Conservation (phyloP, 1,139 yeast genomes). For the Komagataea norvegica region DNA sequence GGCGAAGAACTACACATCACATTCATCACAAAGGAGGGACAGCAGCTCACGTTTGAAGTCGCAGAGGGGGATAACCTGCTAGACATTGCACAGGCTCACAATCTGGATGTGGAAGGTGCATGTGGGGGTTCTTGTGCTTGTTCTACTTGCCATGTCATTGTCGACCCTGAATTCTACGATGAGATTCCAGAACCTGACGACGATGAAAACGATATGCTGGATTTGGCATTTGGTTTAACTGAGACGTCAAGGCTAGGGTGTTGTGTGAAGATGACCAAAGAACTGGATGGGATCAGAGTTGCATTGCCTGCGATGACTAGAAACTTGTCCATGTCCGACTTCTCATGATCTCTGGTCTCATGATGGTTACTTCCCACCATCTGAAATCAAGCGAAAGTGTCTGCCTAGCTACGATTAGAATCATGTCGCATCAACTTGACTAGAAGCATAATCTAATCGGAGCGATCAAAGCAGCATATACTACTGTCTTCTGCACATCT, state of each 20-base stretch:
- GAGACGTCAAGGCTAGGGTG: constrained; percentile 96
- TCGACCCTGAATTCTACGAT: constrained; percentile 92
- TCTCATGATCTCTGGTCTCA: too few relatives aligned
- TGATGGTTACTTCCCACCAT: too few relatives aligned
- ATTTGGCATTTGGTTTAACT: constrained; percentile 92
- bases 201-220: constrained; percentile 97
- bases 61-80: constrained; percentile 88
- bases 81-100: constrained; percentile 92
- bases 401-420: too few relatives aligned
- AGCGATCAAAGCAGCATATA: too few relatives aligned
- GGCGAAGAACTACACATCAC: constrained; percentile 89
- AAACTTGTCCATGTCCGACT: constrained; percentile 77
- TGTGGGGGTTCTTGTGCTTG: constrained; percentile 99
- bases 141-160: constrained; percentile 93
- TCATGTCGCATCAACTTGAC: too few relatives aligned
- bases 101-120: constrained; percentile 96
- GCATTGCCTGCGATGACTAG: constrained; percentile 98
- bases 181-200: constrained; percentile 91
- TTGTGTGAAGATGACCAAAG: constrained; percentile 85
- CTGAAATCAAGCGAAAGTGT: too few relatives aligned
- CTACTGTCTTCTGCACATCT: too few relatives aligned
- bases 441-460: too few relatives aligned
- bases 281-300: constrained; percentile 88
- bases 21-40: constrained; percentile 88
- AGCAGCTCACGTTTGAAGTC: constrained; percentile 74